A percentile compares a stretch with the other conserved stretches of the same genome.
phyloP scores from a whole-genome alignment of 257 asterid species.

The Dorcoceras hygrometricum region DNA sequence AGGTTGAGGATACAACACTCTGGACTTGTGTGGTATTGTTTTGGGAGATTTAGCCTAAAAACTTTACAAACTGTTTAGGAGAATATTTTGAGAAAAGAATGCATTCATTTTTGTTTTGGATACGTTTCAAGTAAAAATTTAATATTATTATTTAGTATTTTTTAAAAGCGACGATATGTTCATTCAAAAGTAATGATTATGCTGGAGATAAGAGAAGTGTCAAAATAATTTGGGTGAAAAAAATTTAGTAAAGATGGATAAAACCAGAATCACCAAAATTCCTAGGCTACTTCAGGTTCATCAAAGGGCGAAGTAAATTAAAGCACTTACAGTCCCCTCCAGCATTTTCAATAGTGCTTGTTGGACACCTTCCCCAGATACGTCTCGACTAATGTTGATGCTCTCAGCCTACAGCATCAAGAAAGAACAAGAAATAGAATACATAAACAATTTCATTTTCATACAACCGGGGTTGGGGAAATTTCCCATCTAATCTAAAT shows the following conservation, averaged over 20 bases:
- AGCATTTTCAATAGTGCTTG: slow-evolving; percentile 98
- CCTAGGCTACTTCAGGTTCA: background rate
- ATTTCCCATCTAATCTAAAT: no score
- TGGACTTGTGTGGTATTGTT: background rate
- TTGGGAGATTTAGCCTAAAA: background rate
- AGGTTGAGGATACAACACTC: background rate
- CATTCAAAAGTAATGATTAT: no score
- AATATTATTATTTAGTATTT: no score
- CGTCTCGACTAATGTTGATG: slow-evolving; percentile 93
- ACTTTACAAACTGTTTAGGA: background rate
- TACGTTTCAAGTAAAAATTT: no score
- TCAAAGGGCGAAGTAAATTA: slow-evolving; percentile 15
- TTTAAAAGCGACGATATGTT: no score
- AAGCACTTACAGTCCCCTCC: slow-evolving; percentile 90
- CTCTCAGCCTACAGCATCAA: slow-evolving; percentile 77
- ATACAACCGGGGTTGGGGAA: no score
- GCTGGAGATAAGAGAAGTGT: no score
- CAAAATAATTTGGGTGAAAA: no score
- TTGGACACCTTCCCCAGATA: slow-evolving; percentile 99
- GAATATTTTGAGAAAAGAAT: background rate
- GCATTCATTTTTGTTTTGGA: background rate
- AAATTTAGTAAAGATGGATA: background rate
- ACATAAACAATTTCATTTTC: no score
- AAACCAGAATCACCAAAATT: background rate
- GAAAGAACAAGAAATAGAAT: slow-evolving; percentile 8